Percentiles rank a stretch among this genome's conserved stretches.
These are phyloP conservation scores for Friedmanniomyces endolithicus DNA, from an alignment of 495 filamentous ascomycete species.

Conservation along the genomic window DNA sequence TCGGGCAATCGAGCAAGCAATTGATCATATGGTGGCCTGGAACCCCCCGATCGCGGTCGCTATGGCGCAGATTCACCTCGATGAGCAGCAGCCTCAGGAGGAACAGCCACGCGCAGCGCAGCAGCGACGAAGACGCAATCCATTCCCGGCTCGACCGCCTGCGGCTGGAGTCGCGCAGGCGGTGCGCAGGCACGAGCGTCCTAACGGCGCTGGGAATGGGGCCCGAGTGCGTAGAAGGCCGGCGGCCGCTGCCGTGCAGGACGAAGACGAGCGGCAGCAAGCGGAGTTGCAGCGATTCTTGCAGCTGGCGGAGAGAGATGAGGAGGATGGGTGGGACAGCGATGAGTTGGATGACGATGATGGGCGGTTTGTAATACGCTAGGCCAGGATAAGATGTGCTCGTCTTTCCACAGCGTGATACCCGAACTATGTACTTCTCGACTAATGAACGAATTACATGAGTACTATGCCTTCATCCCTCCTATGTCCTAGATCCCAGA, in stretches of 20 bases:
- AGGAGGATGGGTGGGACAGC: conserved; percentile 54
- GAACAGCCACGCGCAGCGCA: neutral
- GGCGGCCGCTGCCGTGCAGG: neutral
- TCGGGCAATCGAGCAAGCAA: conserved; percentile 9
- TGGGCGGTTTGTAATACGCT: conserved; percentile 13
- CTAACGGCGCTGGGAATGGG: neutral
- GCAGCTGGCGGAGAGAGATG: conserved; percentile 42
- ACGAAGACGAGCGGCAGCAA: conserved; percentile 13
- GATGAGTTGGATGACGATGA: conserved; percentile 43
- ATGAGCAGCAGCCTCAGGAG: neutral
- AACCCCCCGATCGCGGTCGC: neutral
- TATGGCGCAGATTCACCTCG: conserved; percentile 8
- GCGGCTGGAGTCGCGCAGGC: conserved; percentile 3
- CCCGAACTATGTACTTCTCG: too few species aligned
- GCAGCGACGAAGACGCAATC: conserved; percentile 3
- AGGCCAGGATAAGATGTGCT: neutral
- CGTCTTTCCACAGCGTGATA: too few species aligned
- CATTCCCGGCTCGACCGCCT: conserved; percentile 7
- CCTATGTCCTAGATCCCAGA: too few species aligned
- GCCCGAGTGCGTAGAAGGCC: neutral
- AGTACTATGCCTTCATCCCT: too few species aligned
- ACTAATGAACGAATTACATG: too few species aligned
- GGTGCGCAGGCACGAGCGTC: conserved; percentile 11
- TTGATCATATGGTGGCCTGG: neutral
- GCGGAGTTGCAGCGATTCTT: conserved; percentile 42